Evolutionary conservation across 805 yeast species (phyloP), one percentile per base, ranked within the genome.

Genomic region (Kazachstania bromeliacearum): DNA sequence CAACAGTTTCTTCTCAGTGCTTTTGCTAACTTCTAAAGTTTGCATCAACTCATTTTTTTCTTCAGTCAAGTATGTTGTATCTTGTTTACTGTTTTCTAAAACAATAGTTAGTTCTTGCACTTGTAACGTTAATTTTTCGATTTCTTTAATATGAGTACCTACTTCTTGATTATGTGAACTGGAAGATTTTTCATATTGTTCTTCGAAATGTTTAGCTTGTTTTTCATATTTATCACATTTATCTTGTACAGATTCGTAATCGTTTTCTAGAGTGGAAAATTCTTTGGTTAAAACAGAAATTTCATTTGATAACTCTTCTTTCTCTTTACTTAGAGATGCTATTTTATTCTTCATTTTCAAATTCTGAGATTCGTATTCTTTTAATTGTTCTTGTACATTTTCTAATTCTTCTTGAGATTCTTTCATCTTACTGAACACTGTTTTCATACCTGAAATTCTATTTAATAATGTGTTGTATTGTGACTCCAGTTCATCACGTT

Each of bases 401-500:
- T 72, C 84, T 14, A 83, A 61, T 45, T 80, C 83, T 3, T 56
- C 60, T 50, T 81, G 79, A 0, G 85, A 64, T 39, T 73, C 79
- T 50, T 81, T 79, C 84, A 81, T 79, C 44, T 82, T 81, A 27
- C 62, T 67, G 55, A 82, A 82, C 2, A 82, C 70, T 1, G 78
- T 63, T 45, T 80, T 82, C 89, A 82, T 81, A 2, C 83, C 72
- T 1, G 85, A 72, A 13, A 83, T 55, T 52, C 79, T 69, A 43
- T 73, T 73, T 40, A 83, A 56, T 22, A 83, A 57, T 4, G 71
- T 64, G 41, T 79, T 79, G 49, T 81, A 79, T 43, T 76, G 75
- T 2, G 67, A 63, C 45, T 78, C 75, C 20, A 71, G 66, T 21
- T 70, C 68, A 33, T 71, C 79, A 38, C 79, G 67, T 47, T 79